Evolutionary conservation across 306 rosid genomes (phyloP).

Genomic region (Cicer chorassanicum): DNA sequence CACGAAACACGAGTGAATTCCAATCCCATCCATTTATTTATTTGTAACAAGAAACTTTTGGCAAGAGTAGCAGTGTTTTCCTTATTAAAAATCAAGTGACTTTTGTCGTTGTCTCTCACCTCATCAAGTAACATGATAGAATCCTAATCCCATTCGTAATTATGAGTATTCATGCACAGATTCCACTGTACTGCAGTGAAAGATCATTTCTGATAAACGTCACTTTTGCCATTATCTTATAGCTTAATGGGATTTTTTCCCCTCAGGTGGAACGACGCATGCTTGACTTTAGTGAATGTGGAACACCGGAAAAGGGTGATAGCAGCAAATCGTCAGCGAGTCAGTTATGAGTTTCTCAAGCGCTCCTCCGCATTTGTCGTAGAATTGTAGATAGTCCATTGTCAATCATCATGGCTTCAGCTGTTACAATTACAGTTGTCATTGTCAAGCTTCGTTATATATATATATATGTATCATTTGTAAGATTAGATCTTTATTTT

Average conservation of each 20-base stretch:
- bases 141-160: not conserved
- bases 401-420: constrained; percentile 39
- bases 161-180: not conserved
- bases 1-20: not conserved
- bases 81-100: not conserved
- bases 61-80: not conserved
- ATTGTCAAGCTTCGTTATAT: constrained; percentile 16
- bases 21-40: not conserved
- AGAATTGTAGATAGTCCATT: constrained; percentile 71
- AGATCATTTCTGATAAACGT: not conserved
- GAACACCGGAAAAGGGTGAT: constrained; percentile 78
- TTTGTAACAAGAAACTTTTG: not conserved
- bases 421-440: constrained; percentile 15
- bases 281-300: constrained; percentile 96
- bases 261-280: constrained; percentile 75
- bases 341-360: constrained; percentile 54
- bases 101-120: not conserved
- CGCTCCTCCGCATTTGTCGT: constrained; percentile 73
- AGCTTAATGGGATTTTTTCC: constrained; percentile 16
- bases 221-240: constrained; percentile 7
- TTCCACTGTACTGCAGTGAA: constrained; percentile 4
- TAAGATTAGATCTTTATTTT: not conserved
- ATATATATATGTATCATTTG: constrained; percentile 36
- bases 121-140: not conserved
- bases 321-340: constrained; percentile 61